phyloP scores from a whole-genome alignment of 352 stramenopile genomes.

The Pelagophyceae sp. region DNA sequence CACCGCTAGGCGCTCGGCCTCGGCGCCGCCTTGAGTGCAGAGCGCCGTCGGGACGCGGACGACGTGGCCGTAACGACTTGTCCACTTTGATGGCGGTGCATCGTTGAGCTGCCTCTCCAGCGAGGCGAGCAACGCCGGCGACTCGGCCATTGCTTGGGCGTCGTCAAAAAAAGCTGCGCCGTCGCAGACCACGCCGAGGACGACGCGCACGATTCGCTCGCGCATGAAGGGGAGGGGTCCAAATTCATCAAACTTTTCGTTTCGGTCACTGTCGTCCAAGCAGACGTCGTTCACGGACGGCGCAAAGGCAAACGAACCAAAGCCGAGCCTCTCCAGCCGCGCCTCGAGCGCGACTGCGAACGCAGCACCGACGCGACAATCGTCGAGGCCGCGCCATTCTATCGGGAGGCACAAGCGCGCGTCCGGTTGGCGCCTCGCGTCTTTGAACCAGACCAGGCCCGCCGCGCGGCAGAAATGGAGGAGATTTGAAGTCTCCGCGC shows the following conservation, averaged over 20 bases:
- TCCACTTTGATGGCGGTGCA: too few relatives aligned
- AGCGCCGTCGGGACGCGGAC: too few relatives aligned
- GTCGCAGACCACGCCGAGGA: too few relatives aligned
- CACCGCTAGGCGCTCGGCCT: too few relatives aligned
- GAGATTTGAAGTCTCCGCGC: not conserved
- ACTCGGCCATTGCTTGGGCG: too few relatives aligned
- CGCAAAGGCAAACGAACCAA: not conserved
- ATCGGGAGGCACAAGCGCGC: not conserved
- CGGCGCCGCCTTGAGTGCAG: too few relatives aligned
- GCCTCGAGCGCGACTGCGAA: not conserved
- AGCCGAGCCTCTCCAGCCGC: not conserved
- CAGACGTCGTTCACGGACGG: not conserved
- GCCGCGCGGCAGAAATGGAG: not conserved
- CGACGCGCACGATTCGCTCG: not conserved
- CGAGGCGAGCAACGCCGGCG: too few relatives aligned
- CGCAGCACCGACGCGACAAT: too few relatives aligned
- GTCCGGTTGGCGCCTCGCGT: not conserved
- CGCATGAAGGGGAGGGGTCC: not conserved
- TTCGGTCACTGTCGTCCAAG: not conserved
- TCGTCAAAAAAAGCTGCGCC: too few relatives aligned
- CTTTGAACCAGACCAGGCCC: not conserved
- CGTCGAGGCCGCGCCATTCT: too few relatives aligned
- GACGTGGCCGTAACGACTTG: too few relatives aligned
- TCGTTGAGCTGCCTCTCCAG: too few relatives aligned
- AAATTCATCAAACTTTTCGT: constrained; percentile 4